Conservation (phyloP, 257 asterid species). For the Lantana camara region DNA sequence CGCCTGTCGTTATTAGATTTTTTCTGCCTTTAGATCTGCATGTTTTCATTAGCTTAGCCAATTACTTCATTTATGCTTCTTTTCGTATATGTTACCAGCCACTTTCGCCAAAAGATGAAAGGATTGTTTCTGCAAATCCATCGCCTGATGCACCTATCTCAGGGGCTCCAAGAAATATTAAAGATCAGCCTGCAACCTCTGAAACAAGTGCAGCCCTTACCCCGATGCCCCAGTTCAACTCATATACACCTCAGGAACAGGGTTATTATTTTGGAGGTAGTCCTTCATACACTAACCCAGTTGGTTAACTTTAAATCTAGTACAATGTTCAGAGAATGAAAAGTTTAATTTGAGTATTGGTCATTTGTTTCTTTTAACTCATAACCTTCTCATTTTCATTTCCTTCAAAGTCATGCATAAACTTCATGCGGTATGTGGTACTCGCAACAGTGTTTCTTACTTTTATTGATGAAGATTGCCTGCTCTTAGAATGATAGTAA, state of each 20-base stretch:
- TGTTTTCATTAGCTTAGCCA: conserved; percentile 36
- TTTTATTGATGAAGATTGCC: conserved; percentile 11
- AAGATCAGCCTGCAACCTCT: conserved; percentile 61
- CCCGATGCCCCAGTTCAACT: conserved; percentile 49
- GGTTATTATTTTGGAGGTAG: conserved; percentile 83
- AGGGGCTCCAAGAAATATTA: conserved; percentile 62
- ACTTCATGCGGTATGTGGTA: not conserved
- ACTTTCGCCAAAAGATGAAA: conserved; percentile 80
- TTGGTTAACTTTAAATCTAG: conserved; percentile 18
- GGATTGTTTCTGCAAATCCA: conserved; percentile 69
- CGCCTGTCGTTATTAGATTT: conserved; percentile 13
- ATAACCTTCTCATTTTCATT: not conserved
- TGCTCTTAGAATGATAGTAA: not conserved
- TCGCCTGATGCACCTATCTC: conserved; percentile 65
- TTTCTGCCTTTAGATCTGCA: conserved; percentile 21
- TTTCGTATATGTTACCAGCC: conserved; percentile 58
- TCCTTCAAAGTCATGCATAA: conserved; percentile 11
- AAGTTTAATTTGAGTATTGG: not conserved
- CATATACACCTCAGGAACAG: conserved; percentile 70
- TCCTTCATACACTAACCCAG: conserved; percentile 19
- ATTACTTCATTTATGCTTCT: conserved; percentile 36
- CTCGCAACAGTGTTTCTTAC: conserved; percentile 2
- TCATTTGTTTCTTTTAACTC: conserved; percentile 1
- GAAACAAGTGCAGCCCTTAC: conserved; percentile 61
- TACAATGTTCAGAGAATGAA: conserved; percentile 9